phyloP scores from a whole-genome alignment of 2,329 filamentous ascomycete genomes.

The Nothophaeocryptopus gaeumannii region DNA sequence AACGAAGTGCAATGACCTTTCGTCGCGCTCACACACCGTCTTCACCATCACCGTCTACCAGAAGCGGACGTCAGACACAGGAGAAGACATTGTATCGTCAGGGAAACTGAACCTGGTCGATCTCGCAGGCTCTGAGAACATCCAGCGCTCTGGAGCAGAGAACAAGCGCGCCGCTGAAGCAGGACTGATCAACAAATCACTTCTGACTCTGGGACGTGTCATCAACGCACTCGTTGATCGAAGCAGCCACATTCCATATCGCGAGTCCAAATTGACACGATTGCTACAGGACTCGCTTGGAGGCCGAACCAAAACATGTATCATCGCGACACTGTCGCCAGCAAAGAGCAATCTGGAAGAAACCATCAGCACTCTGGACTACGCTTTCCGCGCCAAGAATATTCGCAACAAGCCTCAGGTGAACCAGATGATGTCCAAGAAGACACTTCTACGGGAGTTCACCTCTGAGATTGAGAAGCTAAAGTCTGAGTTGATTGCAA shows the following conservation, averaged over 20 bases:
- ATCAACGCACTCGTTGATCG: constrained; percentile 96
- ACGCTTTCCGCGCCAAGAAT: constrained; percentile 96
- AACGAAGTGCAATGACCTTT: constrained; percentile 99
- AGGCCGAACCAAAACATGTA: constrained; percentile 94
- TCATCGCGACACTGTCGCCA: constrained; percentile 93
- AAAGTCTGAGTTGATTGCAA: constrained; percentile 89
- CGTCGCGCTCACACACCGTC: constrained; percentile 92
- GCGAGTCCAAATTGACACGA: constrained; percentile 94
- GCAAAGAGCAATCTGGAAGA: constrained; percentile 95
- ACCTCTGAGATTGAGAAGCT: constrained; percentile 90
- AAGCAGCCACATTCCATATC: constrained; percentile 81
- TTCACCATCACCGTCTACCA: constrained; percentile 94
- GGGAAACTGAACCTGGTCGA: constrained; percentile 97
- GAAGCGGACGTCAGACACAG: constrained; percentile 75
- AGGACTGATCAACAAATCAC: constrained; percentile 95
- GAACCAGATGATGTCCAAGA: constrained; percentile 89
- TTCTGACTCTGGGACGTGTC: constrained; percentile 89
- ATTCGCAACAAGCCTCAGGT: constrained; percentile 97
- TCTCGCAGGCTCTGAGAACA: constrained; percentile 95
- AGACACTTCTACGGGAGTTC: constrained; percentile 85
- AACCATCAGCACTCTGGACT: constrained; percentile 96
- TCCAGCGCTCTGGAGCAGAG: constrained; percentile 92
- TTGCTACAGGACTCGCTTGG: constrained; percentile 94
- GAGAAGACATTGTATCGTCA: constrained; percentile 84
- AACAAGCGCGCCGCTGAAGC: constrained; percentile 97